Evolutionary conservation across 768 basidiomycete species (phyloP), one percentile per base, ranked within the genome.

Genomic region (Arthromyces matolae): DNA sequence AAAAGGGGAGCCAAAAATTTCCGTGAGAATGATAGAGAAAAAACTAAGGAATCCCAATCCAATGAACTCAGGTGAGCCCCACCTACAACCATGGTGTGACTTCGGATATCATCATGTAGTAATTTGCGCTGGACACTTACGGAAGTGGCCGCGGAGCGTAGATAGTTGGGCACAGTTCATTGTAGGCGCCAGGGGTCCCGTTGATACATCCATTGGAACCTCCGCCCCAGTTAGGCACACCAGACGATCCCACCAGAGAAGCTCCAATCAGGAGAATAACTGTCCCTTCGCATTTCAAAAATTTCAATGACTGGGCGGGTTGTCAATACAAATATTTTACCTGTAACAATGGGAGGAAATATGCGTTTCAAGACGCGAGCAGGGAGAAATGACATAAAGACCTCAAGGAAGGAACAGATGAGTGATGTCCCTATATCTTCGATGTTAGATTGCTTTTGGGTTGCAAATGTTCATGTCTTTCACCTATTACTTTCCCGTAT

Each of bases 11-110:
- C 90, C 91, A 53, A 91, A 89, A 16, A 92, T 65, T 61, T 93
- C 89, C 1, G 84, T 84, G 22, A 92, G 61, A 56, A 92, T 77
- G 56, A 91, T 91, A 8, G 78, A 73, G 39, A 81, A 58, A 65
- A 92, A 93, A 0, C 84, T 84, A 23, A 93, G 72, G 74, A 94
- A 93, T 0, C 91, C 91, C 20, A 94, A 78, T 3, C 91, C 90
- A 38, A 92, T 85, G 67, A 89, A 89, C 59, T 90, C 77, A 0
- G 90, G 83, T 0, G 84, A 84, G 8, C 87, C 90, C 86, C 87
- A 93, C 5, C 80, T 81, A 29, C 24, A 51, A 13, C 24, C 18
- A 24, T 13, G 23, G 20, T 25, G 6, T 46, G 16, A 32, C 3
- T 41, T 4, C 49, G 35, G 18, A 37, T n/a, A n/a, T 42, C 24